These are phyloP conservation scores for Psilocybe mexicana DNA, from an alignment of 1,284 basidiomycete species.

Conservation along the genomic window DNA sequence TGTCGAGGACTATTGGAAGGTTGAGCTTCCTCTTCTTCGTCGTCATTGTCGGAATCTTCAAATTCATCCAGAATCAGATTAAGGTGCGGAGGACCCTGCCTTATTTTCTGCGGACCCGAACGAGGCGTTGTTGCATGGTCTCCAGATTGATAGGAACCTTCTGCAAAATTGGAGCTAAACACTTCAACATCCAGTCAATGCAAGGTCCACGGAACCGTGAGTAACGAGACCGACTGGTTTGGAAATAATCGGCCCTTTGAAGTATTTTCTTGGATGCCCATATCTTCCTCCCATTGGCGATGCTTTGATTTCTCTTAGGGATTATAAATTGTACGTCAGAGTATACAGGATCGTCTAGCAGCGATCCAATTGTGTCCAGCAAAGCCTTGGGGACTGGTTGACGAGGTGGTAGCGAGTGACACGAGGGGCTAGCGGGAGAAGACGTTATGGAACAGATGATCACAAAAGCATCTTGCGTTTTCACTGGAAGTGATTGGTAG, in stretches of 20 bases:
- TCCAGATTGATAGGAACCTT: conserved; percentile 37
- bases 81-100: conserved; percentile 19
- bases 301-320: conserved; percentile 47
- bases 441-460: conserved; percentile 82
- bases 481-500: conserved; percentile 57
- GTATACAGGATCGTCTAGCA: conserved; percentile 80
- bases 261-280: conserved; percentile 71
- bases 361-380: conserved; percentile 67
- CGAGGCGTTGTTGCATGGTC: conserved; percentile 22
- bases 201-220: background rate
- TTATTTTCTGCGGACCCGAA: conserved; percentile 1
- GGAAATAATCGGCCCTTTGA: conserved; percentile 75
- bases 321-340: conserved; percentile 82
- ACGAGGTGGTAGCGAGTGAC: conserved; percentile 45
- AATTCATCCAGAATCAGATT: conserved; percentile 38
- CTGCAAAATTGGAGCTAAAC: conserved; percentile 70
- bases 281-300: conserved; percentile 47
- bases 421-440: conserved; percentile 56
- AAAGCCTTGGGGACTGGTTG: conserved; percentile 63
- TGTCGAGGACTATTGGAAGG: background rate
- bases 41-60: conserved; percentile 68
- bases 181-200: conserved; percentile 38
- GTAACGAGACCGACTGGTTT: conserved; percentile 48
- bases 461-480: conserved; percentile 65
- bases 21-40: conserved; percentile 30